Base-by-base conservation (phyloP, 768 basidiomycete genomes). In the Lactifluus piperatus region DNA sequence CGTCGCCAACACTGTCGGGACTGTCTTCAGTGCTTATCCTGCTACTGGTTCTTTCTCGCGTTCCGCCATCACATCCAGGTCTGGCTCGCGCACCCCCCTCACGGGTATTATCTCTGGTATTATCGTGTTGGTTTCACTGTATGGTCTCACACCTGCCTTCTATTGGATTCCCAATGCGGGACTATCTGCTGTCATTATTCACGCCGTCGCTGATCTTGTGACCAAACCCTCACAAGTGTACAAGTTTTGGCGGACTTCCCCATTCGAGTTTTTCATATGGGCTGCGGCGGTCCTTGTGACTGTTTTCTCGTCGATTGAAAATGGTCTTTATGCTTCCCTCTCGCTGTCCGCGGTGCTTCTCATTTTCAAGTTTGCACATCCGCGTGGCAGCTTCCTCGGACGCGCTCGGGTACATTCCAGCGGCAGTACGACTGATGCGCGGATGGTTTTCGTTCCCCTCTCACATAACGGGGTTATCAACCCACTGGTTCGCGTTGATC, bases 21-120 rank as follows among this genome's bases (percentile, higher is more conserved):
- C 91, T 16, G 76, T 89, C 65, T 97, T 99, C 71, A 81, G 73
- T 53, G 95, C 94, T 0, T 98, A 97, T 71, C 94, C 97, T 9
- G 91, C 95, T 0, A 99, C 97, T 13, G 97, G 97, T 2, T 97
- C 94, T 1, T 99, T 99, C 81, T 97, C 94, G 39, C 89, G 97
- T n/a, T 90, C 94, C 3, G 97, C 97, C 2, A 77, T 99, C 68
- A 94, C 97, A 73, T 84, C 90, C 30, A 97, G 95, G 72, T 94
- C 91, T 0, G 97, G 97, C 49, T 95, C 98, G n/a, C 83, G 95
- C 53, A 98, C 97, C 2, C 97, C 97, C 8, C 78, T 86, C 10
- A 93, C 90, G 11, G 97, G 97, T 57, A 78, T 94, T 58, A 69
- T 88, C 64, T 88, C 92, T 22, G 86, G 91, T 27, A 70, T 95